phyloP scores from a whole-genome alignment of 2,329 filamentous ascomycete species.

The Colletotrichum plurivorum region DNA sequence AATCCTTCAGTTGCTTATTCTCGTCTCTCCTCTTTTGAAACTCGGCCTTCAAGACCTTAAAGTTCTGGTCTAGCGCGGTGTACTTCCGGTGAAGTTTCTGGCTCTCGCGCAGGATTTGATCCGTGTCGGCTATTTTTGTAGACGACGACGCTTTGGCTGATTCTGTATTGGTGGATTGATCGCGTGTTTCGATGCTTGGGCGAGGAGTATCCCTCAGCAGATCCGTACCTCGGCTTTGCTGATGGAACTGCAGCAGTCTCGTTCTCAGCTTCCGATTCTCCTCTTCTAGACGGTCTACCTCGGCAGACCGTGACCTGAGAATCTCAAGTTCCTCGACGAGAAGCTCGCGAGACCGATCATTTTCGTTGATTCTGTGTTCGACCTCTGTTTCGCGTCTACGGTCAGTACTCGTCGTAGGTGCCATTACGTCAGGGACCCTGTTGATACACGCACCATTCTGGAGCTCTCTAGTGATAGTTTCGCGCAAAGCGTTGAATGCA shows the following conservation, averaged over 20 bases:
- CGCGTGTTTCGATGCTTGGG: slow-evolving; percentile 5
- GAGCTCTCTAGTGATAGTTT: slow-evolving; percentile 56
- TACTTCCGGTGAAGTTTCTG: slow-evolving; percentile 57
- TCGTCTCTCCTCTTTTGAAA: slow-evolving; percentile 58
- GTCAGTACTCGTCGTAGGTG: slow-evolving; percentile 18
- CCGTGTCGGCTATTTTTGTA: background rate
- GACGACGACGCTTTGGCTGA: background rate
- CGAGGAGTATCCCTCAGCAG: slow-evolving; percentile 22
- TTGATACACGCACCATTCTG: slow-evolving; percentile 50
- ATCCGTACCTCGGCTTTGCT: slow-evolving; percentile 26
- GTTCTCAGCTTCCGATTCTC: slow-evolving; percentile 59
- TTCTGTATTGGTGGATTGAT: slow-evolving; percentile 32
- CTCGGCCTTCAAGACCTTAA: slow-evolving; percentile 56
- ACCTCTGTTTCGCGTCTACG: slow-evolving; percentile 46
- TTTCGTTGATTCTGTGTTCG: slow-evolving; percentile 40
- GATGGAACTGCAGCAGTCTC: slow-evolving; percentile 52
- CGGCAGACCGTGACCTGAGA: slow-evolving; percentile 49
- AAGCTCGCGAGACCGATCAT: slow-evolving; percentile 1
- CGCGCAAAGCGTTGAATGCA: slow-evolving; percentile 56
- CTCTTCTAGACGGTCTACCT: slow-evolving; percentile 54
- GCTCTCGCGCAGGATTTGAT: slow-evolving; percentile 27
- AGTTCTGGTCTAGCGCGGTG: slow-evolving; percentile 56
- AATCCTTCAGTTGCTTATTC: slow-evolving; percentile 60
- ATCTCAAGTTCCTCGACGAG: slow-evolving; percentile 50
- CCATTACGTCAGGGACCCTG: slow-evolving; percentile 40